These are phyloP conservation scores for Croton setiger DNA, from an alignment of 441 rosid species.

Conservation along the genomic window DNA sequence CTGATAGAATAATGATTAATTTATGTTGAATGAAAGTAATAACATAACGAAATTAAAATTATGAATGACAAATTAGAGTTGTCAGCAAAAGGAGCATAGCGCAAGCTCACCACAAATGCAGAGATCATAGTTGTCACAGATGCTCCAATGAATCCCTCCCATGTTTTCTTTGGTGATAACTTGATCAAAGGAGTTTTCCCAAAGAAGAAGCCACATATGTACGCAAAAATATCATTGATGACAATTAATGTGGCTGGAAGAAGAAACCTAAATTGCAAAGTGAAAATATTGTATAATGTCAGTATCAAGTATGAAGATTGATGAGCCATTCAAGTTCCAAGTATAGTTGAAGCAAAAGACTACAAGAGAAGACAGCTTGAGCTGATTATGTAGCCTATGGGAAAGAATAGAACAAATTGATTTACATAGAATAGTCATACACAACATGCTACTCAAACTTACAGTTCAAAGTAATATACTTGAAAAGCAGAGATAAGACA, in stretches of 20 bases:
- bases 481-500: no score
- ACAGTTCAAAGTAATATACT: no score
- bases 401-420: no score
- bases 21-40: background rate
- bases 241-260: slow-evolving; percentile 95
- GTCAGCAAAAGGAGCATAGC: slow-evolving; percentile 12
- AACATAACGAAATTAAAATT: background rate
- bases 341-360: background rate
- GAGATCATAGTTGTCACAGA: slow-evolving; percentile 80
- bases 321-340: slow-evolving; percentile 8
- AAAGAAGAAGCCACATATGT: slow-evolving; percentile 86
- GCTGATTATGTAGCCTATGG: no score
- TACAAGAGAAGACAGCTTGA: no score
- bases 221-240: slow-evolving; percentile 89
- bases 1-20: background rate
- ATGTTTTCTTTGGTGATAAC: slow-evolving; percentile 95
- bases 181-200: slow-evolving; percentile 93
- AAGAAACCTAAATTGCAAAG: slow-evolving; percentile 66
- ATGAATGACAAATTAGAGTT: background rate
- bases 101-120: slow-evolving; percentile 71
- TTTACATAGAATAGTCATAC: no score
- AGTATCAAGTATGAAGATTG: slow-evolving; percentile 10
- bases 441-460: no score
- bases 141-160: slow-evolving; percentile 98
- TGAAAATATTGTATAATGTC: slow-evolving; percentile 10